A percentile compares a stretch with the other conserved stretches of the same genome.
Conservation (phyloP, 2,329 filamentous ascomycete genomes). For the Neofusicoccum ribis region DNA sequence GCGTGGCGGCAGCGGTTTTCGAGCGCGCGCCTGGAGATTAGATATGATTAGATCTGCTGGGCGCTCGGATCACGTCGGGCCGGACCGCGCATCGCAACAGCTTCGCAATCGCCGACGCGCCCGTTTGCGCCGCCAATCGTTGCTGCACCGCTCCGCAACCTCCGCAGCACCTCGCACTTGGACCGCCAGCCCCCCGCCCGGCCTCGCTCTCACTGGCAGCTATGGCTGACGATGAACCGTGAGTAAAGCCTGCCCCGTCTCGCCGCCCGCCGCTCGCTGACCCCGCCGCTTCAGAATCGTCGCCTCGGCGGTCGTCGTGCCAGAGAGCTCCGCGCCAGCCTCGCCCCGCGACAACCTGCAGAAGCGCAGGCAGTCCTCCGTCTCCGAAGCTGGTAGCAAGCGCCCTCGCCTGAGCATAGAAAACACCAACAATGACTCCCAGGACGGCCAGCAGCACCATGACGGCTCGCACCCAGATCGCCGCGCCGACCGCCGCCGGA, state of each 20-base stretch:
- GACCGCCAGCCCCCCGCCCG: not conserved
- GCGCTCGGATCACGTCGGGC: slow-evolving; percentile 8
- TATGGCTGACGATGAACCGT: slow-evolving; percentile 23
- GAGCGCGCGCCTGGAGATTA: slow-evolving; percentile 1
- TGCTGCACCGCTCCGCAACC: not conserved
- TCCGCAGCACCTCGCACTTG: not conserved
- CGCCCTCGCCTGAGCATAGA: slow-evolving; percentile 51
- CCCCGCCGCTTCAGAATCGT: slow-evolving; percentile 39
- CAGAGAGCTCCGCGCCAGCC: slow-evolving; percentile 39
- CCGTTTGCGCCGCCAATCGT: slow-evolving; percentile 7
- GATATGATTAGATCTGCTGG: not conserved
- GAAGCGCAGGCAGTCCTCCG: slow-evolving; percentile 58
- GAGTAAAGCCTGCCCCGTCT: not conserved
- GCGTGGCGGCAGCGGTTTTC: not conserved
- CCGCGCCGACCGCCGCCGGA: slow-evolving; percentile 42
- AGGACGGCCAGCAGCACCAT: slow-evolving; percentile 24
- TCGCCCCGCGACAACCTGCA: slow-evolving; percentile 32
- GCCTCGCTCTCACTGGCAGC: not conserved
- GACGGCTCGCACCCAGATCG: slow-evolving; percentile 27
- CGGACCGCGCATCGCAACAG: not conserved
- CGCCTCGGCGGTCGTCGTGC: slow-evolving; percentile 56
- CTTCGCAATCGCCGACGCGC: slow-evolving; percentile 17
- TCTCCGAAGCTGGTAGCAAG: slow-evolving; percentile 53
- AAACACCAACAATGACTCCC: slow-evolving; percentile 26
- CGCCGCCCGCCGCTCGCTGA: not conserved